Evolutionary conservation across 371 early-diverging fungal genomes (phyloP), one percentile per base, ranked within the genome.

Genomic region (Zychaea mexicana): DNA sequence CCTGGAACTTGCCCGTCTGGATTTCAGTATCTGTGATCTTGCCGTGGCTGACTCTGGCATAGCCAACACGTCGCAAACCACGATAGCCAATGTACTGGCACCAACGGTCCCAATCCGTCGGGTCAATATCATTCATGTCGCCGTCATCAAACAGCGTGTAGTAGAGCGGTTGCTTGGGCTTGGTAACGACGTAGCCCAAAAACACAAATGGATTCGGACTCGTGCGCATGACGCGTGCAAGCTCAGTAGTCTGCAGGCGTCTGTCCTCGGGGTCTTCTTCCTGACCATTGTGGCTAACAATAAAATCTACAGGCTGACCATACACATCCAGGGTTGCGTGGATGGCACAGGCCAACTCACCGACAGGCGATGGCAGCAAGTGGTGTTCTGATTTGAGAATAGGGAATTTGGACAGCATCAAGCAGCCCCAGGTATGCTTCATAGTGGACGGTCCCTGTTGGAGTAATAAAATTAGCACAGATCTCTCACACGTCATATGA

Each of bases 371-470:
- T 31, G 94, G 94, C 59, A 93, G 76, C 65, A 92, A 77, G 57
- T 90, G 90, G 66, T 93, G 92, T 0, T 80, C 76, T 2, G 91
- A 91, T 33, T 80, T 76, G 61, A 85, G 66, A 64, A 93, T 93
- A 32, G 91, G 94, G 83, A 91, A 93, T 70, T 91, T 91, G 52
- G 94, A 93, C 42, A 93, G 83, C 88, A 93, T 85, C 9, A 90
- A 78, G 66, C 92, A 92, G 3, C 94, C 94, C 94, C 94, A 93
- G 5, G 94, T 93, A 76, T 93, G 94, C 72, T 91, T 91, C 76
- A 87, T 88, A 19, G 92, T 89, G 22, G 91, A 86, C 53, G 94
- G 94, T 17, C 94, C 82, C 73, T 73, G 62, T 30, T 45, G n/a
- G n/a, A 33, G 28, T 27, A 22, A 21, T 49, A 52, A 30, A 19